Evolutionary conservation across 768 basidiomycete genomes (phyloP), one percentile per base, ranked within the genome.

Genomic region (Russula brevipes): DNA sequence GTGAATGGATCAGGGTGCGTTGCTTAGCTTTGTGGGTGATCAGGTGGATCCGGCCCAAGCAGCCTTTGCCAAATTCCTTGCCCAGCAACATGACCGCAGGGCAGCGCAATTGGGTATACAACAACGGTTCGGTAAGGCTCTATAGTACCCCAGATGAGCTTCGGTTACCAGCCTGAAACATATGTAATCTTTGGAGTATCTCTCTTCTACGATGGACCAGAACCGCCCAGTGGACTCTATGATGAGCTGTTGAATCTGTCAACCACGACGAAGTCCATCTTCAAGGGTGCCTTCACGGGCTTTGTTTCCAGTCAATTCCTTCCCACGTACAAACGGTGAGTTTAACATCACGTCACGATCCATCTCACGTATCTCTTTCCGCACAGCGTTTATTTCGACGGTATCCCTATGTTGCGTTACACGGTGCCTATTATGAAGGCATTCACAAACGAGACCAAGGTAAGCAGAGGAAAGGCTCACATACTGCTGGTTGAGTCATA

Each of bases 121-220:
- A 7, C 11, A 57, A 57, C 24, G 55, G 39, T 12, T 33, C 54
- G 3, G 61, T 63, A 45, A 30, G 61, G 9, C 3, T 45, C 10
- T 2, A 44, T 47, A 8, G 19, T 46, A 49, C 42, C 5, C 2
- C 7, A 8, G 8, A 9, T 16, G 17, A 24, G 19, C n/a, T 45
- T 14, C 4, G 14, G n/a, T 14, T 24, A 9, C 35, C 11, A 7
- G 38, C 11, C 11, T 7, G 35, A 11, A 8, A 30, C 33, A n/a
- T 14, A 63, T 56, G 14, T 51, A 0, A 6, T 12, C 6, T 51
- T 58, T 30, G 16, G 5, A 4, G 4, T 63, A 39, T 33, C 56
- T 2, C 41, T 63, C 17, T 63, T 63, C 38, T 58, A 52, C 33
- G 56, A 63, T 17, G 61, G 55, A 14, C 61, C 61, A 36, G 51